Base-by-base conservation (phyloP, 1,139 yeast genomes). In the Geotrichum phurueaensis region DNA sequence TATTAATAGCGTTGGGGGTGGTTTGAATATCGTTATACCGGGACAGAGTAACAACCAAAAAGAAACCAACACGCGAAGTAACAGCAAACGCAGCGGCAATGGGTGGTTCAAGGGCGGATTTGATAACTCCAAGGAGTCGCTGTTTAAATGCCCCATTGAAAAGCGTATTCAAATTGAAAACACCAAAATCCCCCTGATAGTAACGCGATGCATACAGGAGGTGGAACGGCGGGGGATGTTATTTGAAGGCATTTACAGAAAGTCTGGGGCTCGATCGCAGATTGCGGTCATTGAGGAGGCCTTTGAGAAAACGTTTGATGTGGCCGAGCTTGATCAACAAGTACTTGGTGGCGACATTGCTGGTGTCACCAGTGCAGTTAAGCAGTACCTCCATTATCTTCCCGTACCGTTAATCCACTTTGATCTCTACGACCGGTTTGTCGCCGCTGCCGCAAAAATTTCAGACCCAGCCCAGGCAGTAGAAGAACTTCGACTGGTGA, bases 191-290 rank as follows among this genome's bases (percentile, higher is more conserved):
- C 99, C 99, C 6, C 73, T 83, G 64, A 82, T 94, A 49, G 80
- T 94, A 13, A 77, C 86, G 15, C 79, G 84, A 62, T 89, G 97
- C 74, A 75, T 91, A 13, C 76, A 78, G 49, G 96, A 87, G 68
- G 90, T 92, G 56, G 97, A 91, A 73, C 71, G 72, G 53, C 77
- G 90, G 65, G 92, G 96, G 12, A 71, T 88, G 67, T 84, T 80
- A 55, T 76, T 80, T 50, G 98, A 92, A 73, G 99, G 99, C 5
- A 81, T 94, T 48, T 94, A 94, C 75, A 81, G 99, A 68, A 87
- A 92, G 65, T 87, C 96, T 27, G 99, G 98, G 1, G 91, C 94
- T 6, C 84, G 87, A 62, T 84, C 94, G 15, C 89, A 90, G 58
- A 83, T 89, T 65, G 85, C 82, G 60, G 68, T 80, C 69, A 70